These are phyloP conservation scores for Eruca vesicaria DNA, from an alignment of 441 rosid species.

Conservation along the genomic window DNA sequence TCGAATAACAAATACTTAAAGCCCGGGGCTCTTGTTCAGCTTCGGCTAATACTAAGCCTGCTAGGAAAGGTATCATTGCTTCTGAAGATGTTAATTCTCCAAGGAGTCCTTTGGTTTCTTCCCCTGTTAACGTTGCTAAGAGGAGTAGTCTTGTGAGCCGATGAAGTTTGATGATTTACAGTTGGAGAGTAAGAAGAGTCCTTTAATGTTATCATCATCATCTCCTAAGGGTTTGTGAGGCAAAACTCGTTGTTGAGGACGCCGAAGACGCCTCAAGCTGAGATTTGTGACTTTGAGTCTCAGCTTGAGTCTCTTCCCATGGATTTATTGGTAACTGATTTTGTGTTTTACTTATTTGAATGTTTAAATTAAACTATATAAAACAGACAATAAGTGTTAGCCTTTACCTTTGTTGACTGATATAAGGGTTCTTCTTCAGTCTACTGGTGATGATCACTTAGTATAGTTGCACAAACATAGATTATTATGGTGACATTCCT, in stretches of 20 bases:
- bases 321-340: slow-evolving; percentile 70
- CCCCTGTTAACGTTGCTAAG: slow-evolving; percentile 49
- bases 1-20: slow-evolving; percentile 70
- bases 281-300: slow-evolving; percentile 59
- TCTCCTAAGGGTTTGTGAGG: slow-evolving; percentile 79
- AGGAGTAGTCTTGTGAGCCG: slow-evolving; percentile 50
- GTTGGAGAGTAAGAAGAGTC: slow-evolving; percentile 46
- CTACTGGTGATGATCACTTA: too few relatives aligned
- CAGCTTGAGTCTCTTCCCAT: slow-evolving; percentile 82
- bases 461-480: too few relatives aligned
- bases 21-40: slow-evolving; percentile 88
- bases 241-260: slow-evolving; percentile 51
- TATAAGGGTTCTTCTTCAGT: too few relatives aligned
- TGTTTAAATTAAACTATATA: too few relatives aligned
- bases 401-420: too few relatives aligned
- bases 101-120: slow-evolving; percentile 52
- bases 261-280: slow-evolving; percentile 73
- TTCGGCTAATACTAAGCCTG: slow-evolving; percentile 35
- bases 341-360: background rate
- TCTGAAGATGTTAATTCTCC: slow-evolving; percentile 40
- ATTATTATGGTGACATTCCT: too few relatives aligned
- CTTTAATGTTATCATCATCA: slow-evolving; percentile 54
- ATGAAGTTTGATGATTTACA: slow-evolving; percentile 41
- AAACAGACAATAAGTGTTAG: too few relatives aligned
- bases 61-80: slow-evolving; percentile 32